phyloP scores from a whole-genome alignment of 129 eudicot species.

The Cynara cardunculus region DNA sequence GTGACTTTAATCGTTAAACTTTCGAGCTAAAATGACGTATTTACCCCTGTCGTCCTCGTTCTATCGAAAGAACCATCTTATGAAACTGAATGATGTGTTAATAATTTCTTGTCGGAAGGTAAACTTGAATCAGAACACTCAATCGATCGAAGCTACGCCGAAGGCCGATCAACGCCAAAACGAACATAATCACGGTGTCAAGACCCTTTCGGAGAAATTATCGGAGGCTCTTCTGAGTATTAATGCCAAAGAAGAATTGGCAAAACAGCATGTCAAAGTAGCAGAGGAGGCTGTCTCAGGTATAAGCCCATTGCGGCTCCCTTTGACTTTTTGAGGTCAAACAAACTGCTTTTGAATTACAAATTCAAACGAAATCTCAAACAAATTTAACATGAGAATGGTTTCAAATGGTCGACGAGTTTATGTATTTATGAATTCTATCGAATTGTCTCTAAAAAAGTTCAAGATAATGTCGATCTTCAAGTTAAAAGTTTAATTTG shows the following conservation, averaged over 20 bases:
- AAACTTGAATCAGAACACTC: constrained; percentile 18
- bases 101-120: constrained; percentile 13
- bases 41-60: neutral
- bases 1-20: neutral
- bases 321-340: constrained; percentile 19
- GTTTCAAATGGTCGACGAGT: neutral
- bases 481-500: neutral
- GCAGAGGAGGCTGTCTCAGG: constrained; percentile 51
- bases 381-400: neutral
- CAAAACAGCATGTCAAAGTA: constrained; percentile 35
- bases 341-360: neutral
- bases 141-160: constrained; percentile 12
- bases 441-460: neutral
- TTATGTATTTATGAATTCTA: neutral
- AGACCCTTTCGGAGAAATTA: constrained; percentile 27
- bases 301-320: neutral
- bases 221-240: constrained; percentile 29
- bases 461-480: neutral
- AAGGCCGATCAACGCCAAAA: constrained; percentile 1
- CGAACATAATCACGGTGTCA: constrained; percentile 22
- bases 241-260: constrained; percentile 36
- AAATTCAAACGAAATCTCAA: neutral
- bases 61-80: neutral
- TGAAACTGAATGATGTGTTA: neutral
- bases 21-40: neutral